Conservation (phyloP, 2,329 filamentous ascomycete species). For the Fusarium xyrophilum region DNA sequence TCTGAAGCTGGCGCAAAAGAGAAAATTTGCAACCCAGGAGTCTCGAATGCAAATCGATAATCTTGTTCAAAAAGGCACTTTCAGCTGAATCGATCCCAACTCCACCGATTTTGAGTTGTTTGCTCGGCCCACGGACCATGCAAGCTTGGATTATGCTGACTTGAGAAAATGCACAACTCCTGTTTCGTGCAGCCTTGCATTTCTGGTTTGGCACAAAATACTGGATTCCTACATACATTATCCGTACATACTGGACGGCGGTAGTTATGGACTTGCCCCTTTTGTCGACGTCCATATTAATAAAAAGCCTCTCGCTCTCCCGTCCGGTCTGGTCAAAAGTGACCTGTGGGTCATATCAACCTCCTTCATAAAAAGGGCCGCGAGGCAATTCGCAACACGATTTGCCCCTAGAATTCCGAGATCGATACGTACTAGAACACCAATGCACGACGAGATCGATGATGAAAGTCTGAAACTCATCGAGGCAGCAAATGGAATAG, state of each 20-base stretch:
- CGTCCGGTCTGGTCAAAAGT: constrained; percentile 14
- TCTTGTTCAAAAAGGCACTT: neutral
- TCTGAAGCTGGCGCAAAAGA: neutral
- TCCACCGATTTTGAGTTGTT: constrained; percentile 5
- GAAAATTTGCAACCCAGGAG: neutral
- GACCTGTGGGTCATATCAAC: constrained; percentile 26
- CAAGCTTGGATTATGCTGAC: neutral
- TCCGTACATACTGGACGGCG: neutral
- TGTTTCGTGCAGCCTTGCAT: constrained; percentile 20
- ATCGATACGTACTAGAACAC: neutral
- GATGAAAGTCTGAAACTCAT: neutral
- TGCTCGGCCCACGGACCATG: neutral
- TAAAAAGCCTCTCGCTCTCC: constrained; percentile 4
- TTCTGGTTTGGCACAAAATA: constrained; percentile 12
- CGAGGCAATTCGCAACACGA: constrained; percentile 26
- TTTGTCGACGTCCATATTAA: constrained; percentile 4
- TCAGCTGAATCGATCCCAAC: constrained; percentile 16
- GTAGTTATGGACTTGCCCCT: constrained; percentile 25
- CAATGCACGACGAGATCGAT: constrained; percentile 13
- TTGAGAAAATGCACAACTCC: constrained; percentile 3
- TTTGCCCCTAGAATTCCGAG: constrained; percentile 10
- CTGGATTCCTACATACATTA: constrained; percentile 14
- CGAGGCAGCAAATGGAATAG: neutral
- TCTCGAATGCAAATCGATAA: neutral
- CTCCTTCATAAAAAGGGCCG: constrained; percentile 35